Evolutionary conservation across 805 yeast species (phyloP).

Genomic region (Candida vaughaniae): DNA sequence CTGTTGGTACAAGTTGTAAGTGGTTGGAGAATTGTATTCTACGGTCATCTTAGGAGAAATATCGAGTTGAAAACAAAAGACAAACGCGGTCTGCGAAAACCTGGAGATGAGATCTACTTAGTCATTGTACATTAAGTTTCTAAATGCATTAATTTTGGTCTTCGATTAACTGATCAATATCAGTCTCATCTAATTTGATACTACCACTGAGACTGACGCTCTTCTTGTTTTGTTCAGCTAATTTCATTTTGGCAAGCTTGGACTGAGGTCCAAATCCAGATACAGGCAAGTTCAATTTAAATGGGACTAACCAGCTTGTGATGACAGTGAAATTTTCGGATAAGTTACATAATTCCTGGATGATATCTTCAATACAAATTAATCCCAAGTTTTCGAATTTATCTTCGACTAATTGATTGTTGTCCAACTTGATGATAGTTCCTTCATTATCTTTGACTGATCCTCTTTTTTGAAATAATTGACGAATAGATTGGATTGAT

Average conservation of each 20-base stretch:
- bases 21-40: too few species aligned
- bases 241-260: conserved; percentile 62
- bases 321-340: conserved; percentile 65
- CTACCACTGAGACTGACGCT: conserved; percentile 58
- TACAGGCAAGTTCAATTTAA: conserved; percentile 65
- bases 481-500: conserved; percentile 68
- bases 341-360: conserved; percentile 64
- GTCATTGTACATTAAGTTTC: too few species aligned
- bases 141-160: conserved; percentile 65
- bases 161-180: conserved; percentile 66
- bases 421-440: conserved; percentile 57
- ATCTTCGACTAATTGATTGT: conserved; percentile 74
- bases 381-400: conserved; percentile 60
- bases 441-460: conserved; percentile 43
- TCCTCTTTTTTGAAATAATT: conserved; percentile 75
- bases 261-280: conserved; percentile 74
- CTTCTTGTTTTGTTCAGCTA: conserved; percentile 50
- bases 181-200: conserved; percentile 67
- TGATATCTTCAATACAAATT: conserved; percentile 77
- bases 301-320: conserved; percentile 65
- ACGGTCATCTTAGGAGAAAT: background rate
- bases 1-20: conserved; percentile 4
- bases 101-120: too few species aligned
- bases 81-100: too few species aligned
- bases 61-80: too few species aligned